Conservation (phyloP, 129 eudicot species). For the Flaveria ramosissima region DNA sequence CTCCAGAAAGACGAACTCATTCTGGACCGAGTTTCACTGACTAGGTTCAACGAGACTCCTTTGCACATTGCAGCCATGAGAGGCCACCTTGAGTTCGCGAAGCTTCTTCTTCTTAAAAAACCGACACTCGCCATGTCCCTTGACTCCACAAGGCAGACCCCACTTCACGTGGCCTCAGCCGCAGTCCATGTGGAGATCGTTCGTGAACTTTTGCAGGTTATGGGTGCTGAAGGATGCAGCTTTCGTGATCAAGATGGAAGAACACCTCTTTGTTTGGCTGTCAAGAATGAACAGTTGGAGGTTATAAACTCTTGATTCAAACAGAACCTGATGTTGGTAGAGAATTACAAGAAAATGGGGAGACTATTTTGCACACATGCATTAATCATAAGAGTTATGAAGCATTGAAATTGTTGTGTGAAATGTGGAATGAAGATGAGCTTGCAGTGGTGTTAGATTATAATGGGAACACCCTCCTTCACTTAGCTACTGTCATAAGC, state of each 20-base stretch:
- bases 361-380: constrained; percentile 27
- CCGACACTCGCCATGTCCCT: constrained; percentile 28
- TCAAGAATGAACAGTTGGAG: constrained; percentile 26
- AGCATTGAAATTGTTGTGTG: constrained; percentile 24
- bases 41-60: constrained; percentile 28
- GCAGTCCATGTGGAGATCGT: constrained; percentile 27
- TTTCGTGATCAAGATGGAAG: constrained; percentile 29
- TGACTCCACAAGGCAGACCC: not conserved
- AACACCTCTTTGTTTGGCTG: constrained; percentile 28
- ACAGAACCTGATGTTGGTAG: not conserved
- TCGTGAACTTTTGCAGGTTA: constrained; percentile 18
- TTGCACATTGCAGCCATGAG: constrained; percentile 33
- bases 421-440: constrained; percentile 28
- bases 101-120: constrained; percentile 8
- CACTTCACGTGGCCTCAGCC: constrained; percentile 35
- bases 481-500: not conserved
- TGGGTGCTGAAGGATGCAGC: constrained; percentile 19
- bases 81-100: constrained; percentile 32
- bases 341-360: constrained; percentile 7
- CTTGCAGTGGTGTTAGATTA: constrained; percentile 11
- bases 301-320: constrained; percentile 9
- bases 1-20: constrained; percentile 25
- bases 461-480: constrained; percentile 29
- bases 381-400: constrained; percentile 23
- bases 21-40: constrained; percentile 30